Evolutionary conservation across 129 eudicot genomes (phyloP).

Genomic region (Flaveria robusta): DNA sequence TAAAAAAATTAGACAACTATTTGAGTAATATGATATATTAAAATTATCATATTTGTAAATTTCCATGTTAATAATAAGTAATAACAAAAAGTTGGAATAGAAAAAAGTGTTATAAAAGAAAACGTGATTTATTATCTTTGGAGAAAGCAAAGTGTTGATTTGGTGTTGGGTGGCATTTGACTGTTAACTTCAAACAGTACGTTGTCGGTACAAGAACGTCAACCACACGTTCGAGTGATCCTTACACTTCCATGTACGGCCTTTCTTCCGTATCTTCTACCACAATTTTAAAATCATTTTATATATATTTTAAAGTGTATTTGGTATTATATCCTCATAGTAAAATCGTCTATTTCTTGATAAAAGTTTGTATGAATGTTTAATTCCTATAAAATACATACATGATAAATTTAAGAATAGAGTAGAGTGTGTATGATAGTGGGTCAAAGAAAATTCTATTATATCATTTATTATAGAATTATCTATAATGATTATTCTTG

Average conservation of each 20-base stretch:
- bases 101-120: conserved; percentile 1
- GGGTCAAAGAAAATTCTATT: too few species aligned
- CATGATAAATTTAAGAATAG: too few species aligned
- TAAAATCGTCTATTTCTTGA: too few species aligned
- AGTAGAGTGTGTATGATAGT: too few species aligned
- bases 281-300: background rate
- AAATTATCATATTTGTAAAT: too few species aligned
- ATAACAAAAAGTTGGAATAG: conserved; percentile 15
- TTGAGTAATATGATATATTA: too few species aligned
- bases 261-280: background rate
- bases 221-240: conserved; percentile 3
- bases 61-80: background rate
- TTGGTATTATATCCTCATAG: background rate
- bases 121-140: background rate
- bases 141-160: conserved; percentile 20
- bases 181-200: conserved; percentile 19
- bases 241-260: conserved; percentile 35
- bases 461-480: too few species aligned
- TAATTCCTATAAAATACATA: too few species aligned
- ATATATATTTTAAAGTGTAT: background rate
- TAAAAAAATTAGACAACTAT: too few species aligned
- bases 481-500: too few species aligned
- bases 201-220: conserved; percentile 35
- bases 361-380: too few species aligned
- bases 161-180: conserved; percentile 35